Conservation (phyloP, 257 asterid species). For the Cruciata laevipes region DNA sequence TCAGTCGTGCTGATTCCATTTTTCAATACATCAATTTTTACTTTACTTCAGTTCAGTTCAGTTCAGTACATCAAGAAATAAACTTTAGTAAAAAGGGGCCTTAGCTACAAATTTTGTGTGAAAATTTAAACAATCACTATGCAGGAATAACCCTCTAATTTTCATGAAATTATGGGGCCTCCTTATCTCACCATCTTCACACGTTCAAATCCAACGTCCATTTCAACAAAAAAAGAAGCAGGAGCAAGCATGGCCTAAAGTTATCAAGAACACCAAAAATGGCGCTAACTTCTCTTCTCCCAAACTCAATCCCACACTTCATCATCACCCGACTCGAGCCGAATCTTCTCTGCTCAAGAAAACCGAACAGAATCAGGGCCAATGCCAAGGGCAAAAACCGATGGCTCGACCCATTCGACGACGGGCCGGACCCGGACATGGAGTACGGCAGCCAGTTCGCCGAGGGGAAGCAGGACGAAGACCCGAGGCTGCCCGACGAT, state of each 20-base stretch:
- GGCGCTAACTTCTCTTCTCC: slow-evolving; percentile 43
- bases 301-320: slow-evolving; percentile 38
- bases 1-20: no score
- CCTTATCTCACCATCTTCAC: slow-evolving; percentile 63
- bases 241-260: neutral
- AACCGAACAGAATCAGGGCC: slow-evolving; percentile 23
- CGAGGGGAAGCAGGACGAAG: slow-evolving; percentile 83
- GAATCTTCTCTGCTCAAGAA: slow-evolving; percentile 11
- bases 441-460: slow-evolving; percentile 52
- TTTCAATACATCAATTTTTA: no score
- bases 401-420: slow-evolving; percentile 84
- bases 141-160: no score
- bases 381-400: slow-evolving; percentile 53
- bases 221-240: slow-evolving; percentile 2
- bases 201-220: slow-evolving; percentile 52
- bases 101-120: no score
- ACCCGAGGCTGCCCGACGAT: slow-evolving; percentile 70
- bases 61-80: no score
- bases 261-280: slow-evolving; percentile 20
- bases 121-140: no score
- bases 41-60: no score
- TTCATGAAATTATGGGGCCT: slow-evolving; percentile 27
- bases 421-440: slow-evolving; percentile 75
- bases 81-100: no score
- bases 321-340: slow-evolving; percentile 26